These are phyloP conservation scores for Plantago rigida DNA, from an alignment of 305 asterid species.

Conservation along the genomic window DNA sequence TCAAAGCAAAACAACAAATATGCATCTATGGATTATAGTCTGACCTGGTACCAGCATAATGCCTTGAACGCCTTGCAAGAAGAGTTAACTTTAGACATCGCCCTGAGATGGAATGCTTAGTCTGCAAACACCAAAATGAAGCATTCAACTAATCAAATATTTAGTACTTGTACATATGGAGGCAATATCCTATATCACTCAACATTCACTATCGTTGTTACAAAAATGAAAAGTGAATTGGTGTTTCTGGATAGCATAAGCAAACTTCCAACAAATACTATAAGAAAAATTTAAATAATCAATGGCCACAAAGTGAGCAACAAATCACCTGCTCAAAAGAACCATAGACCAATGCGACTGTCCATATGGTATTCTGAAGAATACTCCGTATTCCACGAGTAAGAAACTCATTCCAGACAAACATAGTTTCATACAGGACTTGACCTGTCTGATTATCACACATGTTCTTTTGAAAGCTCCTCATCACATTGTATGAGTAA, in stretches of 20 bases:
- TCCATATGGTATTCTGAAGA: conserved; percentile 85
- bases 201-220: conserved; percentile 7
- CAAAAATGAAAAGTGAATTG: conserved; percentile 6
- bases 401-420: conserved; percentile 95
- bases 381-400: conserved; percentile 75
- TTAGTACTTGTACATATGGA: conserved; percentile 14
- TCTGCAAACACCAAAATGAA: conserved; percentile 45
- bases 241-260: conserved; percentile 1
- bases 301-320: conserved; percentile 6
- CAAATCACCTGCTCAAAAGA: conserved; percentile 82
- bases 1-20: conserved; percentile 10
- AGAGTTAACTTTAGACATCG: conserved; percentile 66
- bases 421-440: conserved; percentile 77
- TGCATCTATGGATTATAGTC: conserved; percentile 12
- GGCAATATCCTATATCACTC: conserved; percentile 5
- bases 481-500: conserved; percentile 92
- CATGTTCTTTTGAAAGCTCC: conserved; percentile 85
- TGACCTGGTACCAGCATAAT: conserved; percentile 97
- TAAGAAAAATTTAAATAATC: neutral
- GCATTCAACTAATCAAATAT: conserved; percentile 27
- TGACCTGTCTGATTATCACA: conserved; percentile 50
- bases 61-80: conserved; percentile 88
- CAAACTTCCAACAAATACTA: conserved; percentile 9
- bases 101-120: conserved; percentile 61
- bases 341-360: conserved; percentile 90